These are phyloP conservation scores for Trametes gibbosa DNA, from an alignment of 768 basidiomycete species.

Conservation along the genomic window DNA sequence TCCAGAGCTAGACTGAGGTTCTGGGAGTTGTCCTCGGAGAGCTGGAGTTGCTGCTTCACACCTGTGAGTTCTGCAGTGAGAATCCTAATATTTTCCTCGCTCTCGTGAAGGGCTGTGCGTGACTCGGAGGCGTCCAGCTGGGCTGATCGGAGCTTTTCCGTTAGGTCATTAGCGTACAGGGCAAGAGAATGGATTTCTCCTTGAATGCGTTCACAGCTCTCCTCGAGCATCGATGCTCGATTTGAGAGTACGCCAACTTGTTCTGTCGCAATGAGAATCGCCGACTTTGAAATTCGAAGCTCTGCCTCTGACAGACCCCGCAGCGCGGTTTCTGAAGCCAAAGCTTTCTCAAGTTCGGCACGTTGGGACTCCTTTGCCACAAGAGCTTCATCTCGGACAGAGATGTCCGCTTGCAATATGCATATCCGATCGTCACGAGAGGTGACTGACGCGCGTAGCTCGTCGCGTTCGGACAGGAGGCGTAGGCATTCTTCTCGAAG, in stretches of 20 bases:
- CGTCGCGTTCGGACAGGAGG: slow-evolving; percentile 5
- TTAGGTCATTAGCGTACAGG: background rate
- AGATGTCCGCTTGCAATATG: background rate
- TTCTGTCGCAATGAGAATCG: background rate
- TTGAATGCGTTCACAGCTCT: background rate
- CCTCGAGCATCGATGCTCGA: background rate
- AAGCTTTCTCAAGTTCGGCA: background rate
- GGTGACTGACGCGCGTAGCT: background rate
- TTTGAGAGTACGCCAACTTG: background rate
- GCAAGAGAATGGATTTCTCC: background rate
- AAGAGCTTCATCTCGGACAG: background rate
- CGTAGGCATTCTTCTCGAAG: slow-evolving; percentile 11
- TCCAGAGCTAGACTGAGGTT: slow-evolving; percentile 20
- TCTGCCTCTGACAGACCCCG: background rate
- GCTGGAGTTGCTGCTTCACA: background rate
- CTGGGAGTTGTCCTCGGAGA: background rate
- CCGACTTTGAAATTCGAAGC: background rate
- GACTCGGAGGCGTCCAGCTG: background rate
- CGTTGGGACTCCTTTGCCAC: background rate
- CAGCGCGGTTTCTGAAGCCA: background rate
- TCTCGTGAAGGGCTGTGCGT: background rate
- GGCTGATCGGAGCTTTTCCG: background rate
- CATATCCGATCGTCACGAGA: slow-evolving; percentile 1
- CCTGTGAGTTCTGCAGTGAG: background rate
- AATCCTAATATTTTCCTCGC: background rate